Percentiles rank a stretch among this genome's conserved stretches.
Evolutionary conservation across 2,329 filamentous ascomycete species (phyloP).

Genomic region (Fusarium ramigenum): DNA sequence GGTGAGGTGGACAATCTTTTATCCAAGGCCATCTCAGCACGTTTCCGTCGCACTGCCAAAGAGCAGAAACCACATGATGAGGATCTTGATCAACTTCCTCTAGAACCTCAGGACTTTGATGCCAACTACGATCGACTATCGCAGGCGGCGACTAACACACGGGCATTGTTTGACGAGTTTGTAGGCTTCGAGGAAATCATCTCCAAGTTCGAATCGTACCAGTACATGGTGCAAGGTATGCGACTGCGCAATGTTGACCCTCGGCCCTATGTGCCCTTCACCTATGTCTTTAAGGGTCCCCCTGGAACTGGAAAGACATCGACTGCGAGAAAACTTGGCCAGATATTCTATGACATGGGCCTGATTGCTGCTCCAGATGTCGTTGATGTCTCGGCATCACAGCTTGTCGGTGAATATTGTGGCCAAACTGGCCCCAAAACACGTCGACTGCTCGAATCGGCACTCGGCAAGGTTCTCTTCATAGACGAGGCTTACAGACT

Average conservation of each 20-base stretch:
- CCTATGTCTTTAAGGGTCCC: constrained; percentile 71
- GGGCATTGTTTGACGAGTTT: constrained; percentile 65
- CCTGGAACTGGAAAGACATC: constrained; percentile 78
- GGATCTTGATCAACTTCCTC: constrained; percentile 34
- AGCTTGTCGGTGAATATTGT: constrained; percentile 73
- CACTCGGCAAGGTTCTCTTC: constrained; percentile 74
- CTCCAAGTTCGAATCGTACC: constrained; percentile 63
- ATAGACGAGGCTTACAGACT: constrained; percentile 78
- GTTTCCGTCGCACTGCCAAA: constrained; percentile 39
- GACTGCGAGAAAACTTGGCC: constrained; percentile 74
- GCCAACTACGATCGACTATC: constrained; percentile 64
- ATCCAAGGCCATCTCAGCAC: constrained; percentile 39
- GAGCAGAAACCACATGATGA: constrained; percentile 30
- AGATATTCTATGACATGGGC: constrained; percentile 79
- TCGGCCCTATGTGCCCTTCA: constrained; percentile 65
- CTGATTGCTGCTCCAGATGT: constrained; percentile 70
- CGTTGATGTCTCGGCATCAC: constrained; percentile 71
- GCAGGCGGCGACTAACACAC: constrained; percentile 55
- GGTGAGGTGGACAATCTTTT: constrained; percentile 73
- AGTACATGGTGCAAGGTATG: constrained; percentile 62
- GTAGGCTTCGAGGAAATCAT: constrained; percentile 69
- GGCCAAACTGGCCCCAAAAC: constrained; percentile 77
- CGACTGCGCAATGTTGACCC: constrained; percentile 63
- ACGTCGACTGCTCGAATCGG: constrained; percentile 65
- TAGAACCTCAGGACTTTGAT: constrained; percentile 61